Conservation (phyloP, 2,329 filamentous ascomycete genomes). For the Phialemoniopsis sp. region DNA sequence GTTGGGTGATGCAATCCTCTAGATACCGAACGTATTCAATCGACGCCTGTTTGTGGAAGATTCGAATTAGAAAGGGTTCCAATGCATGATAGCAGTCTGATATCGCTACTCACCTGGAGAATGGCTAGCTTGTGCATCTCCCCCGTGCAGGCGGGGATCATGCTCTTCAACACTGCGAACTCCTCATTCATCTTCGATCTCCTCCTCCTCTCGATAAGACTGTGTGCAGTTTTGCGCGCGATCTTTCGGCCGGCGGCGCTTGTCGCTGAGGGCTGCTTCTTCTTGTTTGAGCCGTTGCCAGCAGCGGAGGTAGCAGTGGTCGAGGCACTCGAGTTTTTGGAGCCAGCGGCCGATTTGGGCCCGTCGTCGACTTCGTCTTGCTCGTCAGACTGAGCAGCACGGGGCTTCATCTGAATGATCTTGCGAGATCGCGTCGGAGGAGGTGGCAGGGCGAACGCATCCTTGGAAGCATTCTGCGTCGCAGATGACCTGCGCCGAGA, state of each 20-base stretch:
- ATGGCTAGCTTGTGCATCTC: slow-evolving; percentile 99
- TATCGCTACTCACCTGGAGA: slow-evolving; percentile 63
- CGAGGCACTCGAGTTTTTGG: slow-evolving; percentile 14
- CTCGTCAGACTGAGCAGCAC: slow-evolving; percentile 33
- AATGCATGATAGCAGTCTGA: too few relatives aligned
- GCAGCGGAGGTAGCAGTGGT: slow-evolving; percentile 9
- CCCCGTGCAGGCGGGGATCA: slow-evolving; percentile 94
- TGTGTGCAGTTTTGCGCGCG: slow-evolving; percentile 93
- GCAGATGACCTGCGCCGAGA: slow-evolving; percentile 43
- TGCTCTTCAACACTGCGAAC: slow-evolving; percentile 85
- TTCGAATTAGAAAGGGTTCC: slow-evolving; percentile 7
- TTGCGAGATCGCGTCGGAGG: slow-evolving; percentile 89
- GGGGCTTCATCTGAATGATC: slow-evolving; percentile 96
- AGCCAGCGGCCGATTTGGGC: slow-evolving; percentile 13
- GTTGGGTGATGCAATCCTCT: slow-evolving; percentile 77
- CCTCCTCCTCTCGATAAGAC: slow-evolving; percentile 83
- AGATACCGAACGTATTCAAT: slow-evolving; percentile 96
- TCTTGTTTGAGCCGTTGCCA: slow-evolving; percentile 44
- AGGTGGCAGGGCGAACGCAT: slow-evolving; percentile 78
- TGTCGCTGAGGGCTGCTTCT: slow-evolving; percentile 70
- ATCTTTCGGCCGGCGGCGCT: slow-evolving; percentile 92
- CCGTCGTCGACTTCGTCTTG: slow-evolving; percentile 12
- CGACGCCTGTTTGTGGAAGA: slow-evolving; percentile 59
- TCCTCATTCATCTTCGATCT: slow-evolving; percentile 99
- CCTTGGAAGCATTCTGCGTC: slow-evolving; percentile 41